Evolutionary conservation across 805 yeast species (phyloP).

Genomic region (Lachancea quebecensis): DNA sequence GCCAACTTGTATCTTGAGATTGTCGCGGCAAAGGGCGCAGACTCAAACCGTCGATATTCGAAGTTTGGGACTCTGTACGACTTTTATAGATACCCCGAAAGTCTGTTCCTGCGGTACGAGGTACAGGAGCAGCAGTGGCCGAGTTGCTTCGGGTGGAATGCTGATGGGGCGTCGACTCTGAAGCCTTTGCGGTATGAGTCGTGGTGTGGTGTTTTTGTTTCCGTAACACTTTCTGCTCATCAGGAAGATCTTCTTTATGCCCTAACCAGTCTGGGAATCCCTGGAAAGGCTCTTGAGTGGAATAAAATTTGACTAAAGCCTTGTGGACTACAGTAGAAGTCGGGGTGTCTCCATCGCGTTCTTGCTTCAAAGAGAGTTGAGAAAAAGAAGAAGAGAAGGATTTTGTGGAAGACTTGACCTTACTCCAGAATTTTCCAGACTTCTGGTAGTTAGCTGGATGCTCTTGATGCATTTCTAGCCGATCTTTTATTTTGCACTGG

Average conservation of each 20-base stretch:
- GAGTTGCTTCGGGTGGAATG: background rate
- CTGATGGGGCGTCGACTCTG: background rate
- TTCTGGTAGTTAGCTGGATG: constrained; percentile 1
- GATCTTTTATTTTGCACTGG: background rate
- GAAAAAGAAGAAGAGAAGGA: constrained; percentile 25
- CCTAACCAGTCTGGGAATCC: constrained; percentile 36
- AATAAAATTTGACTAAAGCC: constrained; percentile 37
- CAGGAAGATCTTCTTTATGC: constrained; percentile 29
- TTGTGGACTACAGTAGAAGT: constrained; percentile 40
- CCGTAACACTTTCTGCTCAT: constrained; percentile 27
- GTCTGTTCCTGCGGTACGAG: constrained; percentile 5
- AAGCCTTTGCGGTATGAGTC: background rate
- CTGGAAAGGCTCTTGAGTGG: constrained; percentile 27
- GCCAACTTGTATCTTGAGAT: background rate
- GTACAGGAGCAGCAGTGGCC: background rate
- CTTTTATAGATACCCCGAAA: constrained; percentile 6
- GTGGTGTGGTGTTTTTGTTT: constrained; percentile 20
- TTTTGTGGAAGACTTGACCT: constrained; percentile 28
- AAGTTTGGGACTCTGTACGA: background rate
- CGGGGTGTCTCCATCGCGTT: constrained; percentile 38
- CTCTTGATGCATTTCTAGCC: background rate
- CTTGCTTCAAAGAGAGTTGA: constrained; percentile 26
- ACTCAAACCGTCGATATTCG: background rate
- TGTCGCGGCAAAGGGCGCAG: background rate
- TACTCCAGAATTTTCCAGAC: constrained; percentile 27